Evolutionary conservation across 495 filamentous ascomycete species (phyloP).

Genomic region (Bacidia rubella): DNA sequence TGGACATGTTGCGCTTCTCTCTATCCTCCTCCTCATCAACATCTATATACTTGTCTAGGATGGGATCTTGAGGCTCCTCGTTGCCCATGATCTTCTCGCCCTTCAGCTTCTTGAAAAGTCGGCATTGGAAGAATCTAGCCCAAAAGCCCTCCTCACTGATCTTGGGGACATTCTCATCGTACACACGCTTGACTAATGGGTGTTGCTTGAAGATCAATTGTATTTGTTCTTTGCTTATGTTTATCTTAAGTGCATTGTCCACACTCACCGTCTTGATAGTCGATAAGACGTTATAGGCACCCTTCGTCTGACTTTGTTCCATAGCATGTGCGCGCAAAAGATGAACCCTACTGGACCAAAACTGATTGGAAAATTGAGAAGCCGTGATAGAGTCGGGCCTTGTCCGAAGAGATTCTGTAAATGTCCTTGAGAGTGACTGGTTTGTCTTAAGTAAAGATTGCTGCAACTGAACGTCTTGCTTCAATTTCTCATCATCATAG

Average conservation of each 20-base stretch:
- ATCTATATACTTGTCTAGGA: conserved; percentile 75
- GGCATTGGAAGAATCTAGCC: conserved; percentile 80
- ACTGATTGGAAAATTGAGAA: conserved; percentile 68
- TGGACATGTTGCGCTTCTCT: conserved; percentile 35
- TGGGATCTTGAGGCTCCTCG: conserved; percentile 52
- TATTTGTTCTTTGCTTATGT: conserved; percentile 83
- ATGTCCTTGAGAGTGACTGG: conserved; percentile 57
- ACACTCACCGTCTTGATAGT: conserved; percentile 72
- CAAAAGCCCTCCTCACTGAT: conserved; percentile 72
- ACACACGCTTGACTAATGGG: conserved; percentile 77
- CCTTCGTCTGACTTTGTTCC: conserved; percentile 68
- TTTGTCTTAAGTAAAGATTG: conserved; percentile 71
- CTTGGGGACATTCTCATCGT: conserved; percentile 85
- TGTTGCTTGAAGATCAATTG: conserved; percentile 87
- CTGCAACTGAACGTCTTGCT: conserved; percentile 63
- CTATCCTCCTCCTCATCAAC: conserved; percentile 44
- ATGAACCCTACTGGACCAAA: conserved; percentile 80
- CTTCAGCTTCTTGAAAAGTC: conserved; percentile 79
- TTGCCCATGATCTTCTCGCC: conserved; percentile 66
- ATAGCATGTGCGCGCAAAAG: conserved; percentile 82
- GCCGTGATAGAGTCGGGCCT: conserved; percentile 72
- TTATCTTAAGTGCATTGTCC: conserved; percentile 64
- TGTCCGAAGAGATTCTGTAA: conserved; percentile 60
- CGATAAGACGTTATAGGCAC: conserved; percentile 84
- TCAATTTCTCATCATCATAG: conserved; percentile 67